A percentile compares a stretch with the other conserved stretches of the same genome.
phyloP scores from a whole-genome alignment of 768 basidiomycete species.

The Lactarius sp. region DNA sequence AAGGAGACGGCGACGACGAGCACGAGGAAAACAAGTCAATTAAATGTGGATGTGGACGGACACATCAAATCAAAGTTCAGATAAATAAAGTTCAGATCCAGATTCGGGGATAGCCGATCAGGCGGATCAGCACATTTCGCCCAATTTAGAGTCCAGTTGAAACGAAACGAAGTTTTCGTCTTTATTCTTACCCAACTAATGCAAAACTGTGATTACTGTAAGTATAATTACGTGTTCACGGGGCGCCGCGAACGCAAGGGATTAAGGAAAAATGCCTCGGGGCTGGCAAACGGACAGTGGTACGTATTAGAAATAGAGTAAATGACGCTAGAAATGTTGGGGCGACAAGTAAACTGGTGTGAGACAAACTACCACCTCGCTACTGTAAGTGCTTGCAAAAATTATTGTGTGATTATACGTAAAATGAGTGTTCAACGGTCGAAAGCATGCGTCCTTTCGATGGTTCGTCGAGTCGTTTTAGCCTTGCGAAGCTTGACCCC shows the following conservation, averaged over 20 bases:
- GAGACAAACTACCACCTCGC: neutral
- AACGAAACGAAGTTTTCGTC: too few species aligned
- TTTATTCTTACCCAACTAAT: too few species aligned
- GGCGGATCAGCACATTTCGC: neutral
- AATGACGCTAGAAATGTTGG: neutral
- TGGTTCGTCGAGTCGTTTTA: neutral
- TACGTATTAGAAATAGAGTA: neutral
- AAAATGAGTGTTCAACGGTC: neutral
- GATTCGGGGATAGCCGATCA: conserved; percentile 5
- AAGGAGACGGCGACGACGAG: conserved; percentile 12
- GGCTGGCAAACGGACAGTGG: neutral
- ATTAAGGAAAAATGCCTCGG: neutral
- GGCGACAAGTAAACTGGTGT: too few species aligned
- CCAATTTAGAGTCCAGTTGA: neutral
- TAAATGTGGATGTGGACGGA: neutral
- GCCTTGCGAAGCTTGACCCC: conserved; percentile 4
- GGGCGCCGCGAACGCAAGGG: neutral
- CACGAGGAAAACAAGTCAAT: neutral
- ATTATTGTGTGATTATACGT: neutral
- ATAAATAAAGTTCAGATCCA: conserved; percentile 12
- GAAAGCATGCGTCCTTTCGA: neutral
- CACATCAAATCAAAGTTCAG: conserved; percentile 15
- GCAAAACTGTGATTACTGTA: neutral
- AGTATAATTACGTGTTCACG: neutral
- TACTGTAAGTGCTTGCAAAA: neutral